Conservation (phyloP, 1,139 yeast genomes). For the Saccharomyces hybrid region DNA sequence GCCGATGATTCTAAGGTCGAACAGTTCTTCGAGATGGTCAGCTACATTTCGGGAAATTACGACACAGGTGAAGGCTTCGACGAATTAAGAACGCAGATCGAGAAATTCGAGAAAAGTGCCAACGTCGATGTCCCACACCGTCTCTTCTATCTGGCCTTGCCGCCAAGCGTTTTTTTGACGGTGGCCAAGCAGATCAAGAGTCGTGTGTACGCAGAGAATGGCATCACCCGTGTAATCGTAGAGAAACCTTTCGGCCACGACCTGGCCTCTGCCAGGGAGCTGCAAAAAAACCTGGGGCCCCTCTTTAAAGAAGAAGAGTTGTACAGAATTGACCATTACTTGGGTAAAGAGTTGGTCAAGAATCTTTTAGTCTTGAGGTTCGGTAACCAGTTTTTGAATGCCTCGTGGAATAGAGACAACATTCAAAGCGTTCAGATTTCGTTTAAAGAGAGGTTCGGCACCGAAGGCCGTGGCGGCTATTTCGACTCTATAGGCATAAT, state of each 20-base stretch:
- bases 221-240: slow-evolving; percentile 73
- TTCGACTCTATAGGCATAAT: slow-evolving; percentile 92
- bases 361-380: slow-evolving; percentile 82
- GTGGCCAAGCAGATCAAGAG: slow-evolving; percentile 72
- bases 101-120: slow-evolving; percentile 46
- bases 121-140: slow-evolving; percentile 52
- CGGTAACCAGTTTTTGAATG: slow-evolving; percentile 76
- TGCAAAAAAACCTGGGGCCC: slow-evolving; percentile 74
- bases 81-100: slow-evolving; percentile 47
- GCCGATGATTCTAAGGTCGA: slow-evolving; percentile 43
- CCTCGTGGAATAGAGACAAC: slow-evolving; percentile 79
- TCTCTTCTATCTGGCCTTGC: slow-evolving; percentile 85
- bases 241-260: slow-evolving; percentile 98
- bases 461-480: slow-evolving; percentile 98
- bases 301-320: slow-evolving; percentile 85
- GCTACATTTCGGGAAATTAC: slow-evolving; percentile 72
- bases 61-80: slow-evolving; percentile 69
- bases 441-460: slow-evolving; percentile 94
- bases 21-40: slow-evolving; percentile 55
- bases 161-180: slow-evolving; percentile 81
- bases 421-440: slow-evolving; percentile 77
- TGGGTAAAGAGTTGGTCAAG: slow-evolving; percentile 97
- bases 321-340: slow-evolving; percentile 91
- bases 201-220: slow-evolving; percentile 57
- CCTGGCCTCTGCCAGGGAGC: slow-evolving; percentile 62